Evolutionary conservation across 2,329 filamentous ascomycete genomes (phyloP), one percentile per base, ranked within the genome.

Genomic region (Pseudogymnoascus verrucosus): DNA sequence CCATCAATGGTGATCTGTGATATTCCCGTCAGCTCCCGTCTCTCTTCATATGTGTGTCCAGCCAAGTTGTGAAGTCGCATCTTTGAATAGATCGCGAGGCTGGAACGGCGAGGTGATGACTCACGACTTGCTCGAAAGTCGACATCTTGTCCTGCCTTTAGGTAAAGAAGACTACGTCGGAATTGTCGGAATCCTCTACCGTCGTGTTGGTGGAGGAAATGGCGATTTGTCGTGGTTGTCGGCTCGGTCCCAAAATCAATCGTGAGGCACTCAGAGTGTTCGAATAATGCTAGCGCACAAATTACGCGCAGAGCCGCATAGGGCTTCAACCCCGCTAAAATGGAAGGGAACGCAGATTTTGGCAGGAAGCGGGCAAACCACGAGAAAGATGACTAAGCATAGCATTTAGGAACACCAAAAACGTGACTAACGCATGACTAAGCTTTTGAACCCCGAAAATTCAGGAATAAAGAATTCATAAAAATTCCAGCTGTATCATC

Each of bases 1-100:
- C 93, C 95, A 89, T 99, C 95, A 80, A 99, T 96, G 84, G 97
- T 90, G 84, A 97, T 89, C 92, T 96, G 73, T 61, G 23, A 39
- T 61, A 42, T 61, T 37, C 59, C 59, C 59, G 59, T 61, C 59
- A 61, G 59, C 59, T 61, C 8, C 59, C 31, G 19, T 37, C 3
- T 21, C 59, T 42, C 34, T 31, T 60, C 16, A 62, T 19, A 4
- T 26, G 16, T 54, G 31, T 59, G 23, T 16, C 7, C 7, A 57
- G 51, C 51, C 51, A 57, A 12, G 51, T 57, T 57, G 51, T 34
- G 51, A 57, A 57, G 51, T 57, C 51, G 51, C 51, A 57, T 57
- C 51, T 57, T 34, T 57, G n/a, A 57, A 57, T 34, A 57, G 51
- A 57, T 57, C 51, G 51, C 51, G 26, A 34, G 51, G 51, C 51